Evolutionary conservation across 2,329 filamentous ascomycete species (phyloP), one percentile per base, ranked within the genome.

Genomic region (Exophiala sp.): DNA sequence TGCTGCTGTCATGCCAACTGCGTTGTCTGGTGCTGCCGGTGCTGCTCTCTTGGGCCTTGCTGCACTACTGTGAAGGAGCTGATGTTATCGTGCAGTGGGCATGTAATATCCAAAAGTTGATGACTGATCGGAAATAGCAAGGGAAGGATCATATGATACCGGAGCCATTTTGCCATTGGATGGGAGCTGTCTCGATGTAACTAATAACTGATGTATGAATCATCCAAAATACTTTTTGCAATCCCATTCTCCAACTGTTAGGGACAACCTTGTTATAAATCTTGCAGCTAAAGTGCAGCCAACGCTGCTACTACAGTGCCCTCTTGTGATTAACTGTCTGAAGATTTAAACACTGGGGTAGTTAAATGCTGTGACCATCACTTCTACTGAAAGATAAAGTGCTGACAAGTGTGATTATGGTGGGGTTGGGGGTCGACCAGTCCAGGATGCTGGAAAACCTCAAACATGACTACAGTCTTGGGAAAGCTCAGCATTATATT

Each of bases 1-100:
- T n/a, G 55, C 52, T 42, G 40, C 43, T 32, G 52, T 50, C 34
- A 16, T 53, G 21, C 49, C 55, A 23, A 55, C 52, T 24, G 49
- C 44, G 2, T 37, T 55, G 35, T 46, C 48, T 21, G 53, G 56
- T 35, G 30, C 38, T 34, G 54, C 39, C 30, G 54, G 54, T 24
- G 51, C 46, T 42, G 54, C 47, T 19, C 35, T 57, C 22, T 37
- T 57, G 41, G 54, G 54, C 39, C 48, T 57, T 18, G 54, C 54
- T 24, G 54, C 51, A 9, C 50, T 57, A 18, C 44, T 57, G 54
- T 57, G 42, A 48, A 19, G 8, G 6, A 13, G 21, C 11, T 8
- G 34, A 23, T 14, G 30, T 32, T 29, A 19, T 22, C 21, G 32
- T 16, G 18, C 6, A 37, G 27, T 10, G 9, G 6, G 14, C 22